Base-by-base conservation (phyloP, 129 eudicot genomes). In the Saussurea involucrata region DNA sequence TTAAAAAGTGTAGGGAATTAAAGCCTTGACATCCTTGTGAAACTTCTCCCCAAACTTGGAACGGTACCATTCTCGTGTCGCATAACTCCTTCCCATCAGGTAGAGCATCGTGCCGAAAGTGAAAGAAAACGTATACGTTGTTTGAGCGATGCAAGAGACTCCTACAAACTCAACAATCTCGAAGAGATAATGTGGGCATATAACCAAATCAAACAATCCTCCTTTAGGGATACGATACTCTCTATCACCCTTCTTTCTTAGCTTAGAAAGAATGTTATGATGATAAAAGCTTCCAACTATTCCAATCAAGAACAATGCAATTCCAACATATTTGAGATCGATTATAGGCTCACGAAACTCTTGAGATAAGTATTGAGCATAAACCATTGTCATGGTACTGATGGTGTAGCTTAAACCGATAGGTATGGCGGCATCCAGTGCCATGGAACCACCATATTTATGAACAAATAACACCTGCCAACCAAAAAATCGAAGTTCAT, bases 161-260 rank as follows among this genome's bases (percentile, higher is more conserved):
- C 90, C 96, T 15, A 86, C 3, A 21, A 90, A 90, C 32, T 79
- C 85, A 0, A 88, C 37, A 24, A 90, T 85, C 72, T 90, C 96
- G n/a, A 90, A 90, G 4, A 90, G 73, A 57, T 90, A 90, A 64
- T 88, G 92, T 36, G 96, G 96, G 72, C 96, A 88, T 32, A 84
- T 84, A n/a, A 90, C 89, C 72, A 86, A 76, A 66, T 37, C 28
- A 36, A 90, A 90, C 34, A 90, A 80, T 10, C 92, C 96, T 7
- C 96, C 96, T 76, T 69, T 74, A 0, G 96, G 93, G 28, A 90
- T 84, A 74, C 81, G 85, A 78, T 90, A 90, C 25, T 79, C 78
- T 46, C 49, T 86, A 10, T 84, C 86, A 9, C 79, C 84, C 15
- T 72, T 60, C 25, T 29, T 73, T 68, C 92, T 84, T 29, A 90